Base-by-base conservation (phyloP, 164 flowering plant species). In the Tinospora cordifolia region DNA sequence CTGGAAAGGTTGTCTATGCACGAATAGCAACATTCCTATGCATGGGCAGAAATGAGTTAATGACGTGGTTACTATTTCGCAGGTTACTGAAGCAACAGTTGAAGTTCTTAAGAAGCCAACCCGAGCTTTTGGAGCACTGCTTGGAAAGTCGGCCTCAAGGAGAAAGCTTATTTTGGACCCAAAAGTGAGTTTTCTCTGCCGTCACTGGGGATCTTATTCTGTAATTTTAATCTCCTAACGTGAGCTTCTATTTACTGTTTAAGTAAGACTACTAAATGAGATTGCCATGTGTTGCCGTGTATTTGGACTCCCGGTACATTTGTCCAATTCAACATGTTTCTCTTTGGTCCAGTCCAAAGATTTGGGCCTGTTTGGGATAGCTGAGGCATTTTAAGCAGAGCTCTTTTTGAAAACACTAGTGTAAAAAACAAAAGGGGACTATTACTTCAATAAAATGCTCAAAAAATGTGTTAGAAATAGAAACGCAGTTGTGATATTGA, bases 111-210 rank as follows among this genome's bases (percentile, higher is more conserved):
- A 88, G 85, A 92, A 85, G 79, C 97, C 99, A 34, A 84, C 65
- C 75, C 80, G 95, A 69, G 89, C 84, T 75, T 88, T 94, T 78
- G 96, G 97, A 58, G 87, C 93, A 66, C 69, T 94, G 71, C 77
- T 92, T 19, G 98, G 98, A 15, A 82, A 62, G 64, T 70, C 89
- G 25, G 68, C 79, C 11, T 57, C 82, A 57, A 92, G 90, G 80
- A 87, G 84, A 65, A 89, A 87, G 72, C 71, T 78, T 62, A 78
- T 69, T 71, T 54, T 54, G 40, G 80, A 79, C 62, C 79, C 75
- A 64, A 81, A 79, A 70, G 90, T 83, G 46, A 75, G 81, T 74
- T 68, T 30, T 25, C 58, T 26, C 17, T 0, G 8, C 59, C n/a
- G 39, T 58, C 47, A 13, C 7, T 44, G 36, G 46, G 27, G 69